These are phyloP conservation scores for Ogataea hybrid DNA, from an alignment of 1,139 yeast species.

Conservation along the genomic window DNA sequence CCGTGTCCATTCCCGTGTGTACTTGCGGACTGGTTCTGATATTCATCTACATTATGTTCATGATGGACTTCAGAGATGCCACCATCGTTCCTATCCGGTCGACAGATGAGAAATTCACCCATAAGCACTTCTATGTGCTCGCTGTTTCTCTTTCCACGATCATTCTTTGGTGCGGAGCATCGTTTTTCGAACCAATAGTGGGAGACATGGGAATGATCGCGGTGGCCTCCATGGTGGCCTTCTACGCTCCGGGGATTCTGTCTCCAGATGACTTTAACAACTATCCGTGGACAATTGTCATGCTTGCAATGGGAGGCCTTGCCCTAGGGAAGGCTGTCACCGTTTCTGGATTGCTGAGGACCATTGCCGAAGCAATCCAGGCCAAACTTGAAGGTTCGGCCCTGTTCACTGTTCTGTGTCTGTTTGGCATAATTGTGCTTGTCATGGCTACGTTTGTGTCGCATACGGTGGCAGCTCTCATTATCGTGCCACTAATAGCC, in stretches of 20 bases:
- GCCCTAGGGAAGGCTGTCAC: constrained; percentile 92
- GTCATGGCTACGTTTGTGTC: constrained; percentile 91
- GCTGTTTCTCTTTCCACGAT: constrained; percentile 69
- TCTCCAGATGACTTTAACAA: constrained; percentile 87
- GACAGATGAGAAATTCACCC: constrained; percentile 62
- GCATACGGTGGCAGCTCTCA: constrained; percentile 94
- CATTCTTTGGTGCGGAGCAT: constrained; percentile 80
- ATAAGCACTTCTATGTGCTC: constrained; percentile 70
- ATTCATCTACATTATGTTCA: constrained; percentile 68
- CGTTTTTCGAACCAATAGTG: constrained; percentile 61
- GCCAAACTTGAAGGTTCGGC: constrained; percentile 56
- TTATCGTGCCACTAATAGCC: constrained; percentile 82
- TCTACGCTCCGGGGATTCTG: constrained; percentile 85
- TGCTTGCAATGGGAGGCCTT: constrained; percentile 95
- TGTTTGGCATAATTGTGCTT: constrained; percentile 76
- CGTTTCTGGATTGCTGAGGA: constrained; percentile 78
- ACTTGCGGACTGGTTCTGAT: constrained; percentile 57
- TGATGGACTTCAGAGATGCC: constrained; percentile 60
- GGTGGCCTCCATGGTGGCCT: constrained; percentile 73
- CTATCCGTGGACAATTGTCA: constrained; percentile 90
- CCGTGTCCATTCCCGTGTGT: constrained; percentile 78
- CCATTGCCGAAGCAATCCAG: constrained; percentile 72
- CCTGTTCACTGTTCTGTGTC: constrained; percentile 63
- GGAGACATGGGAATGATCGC: constrained; percentile 94
- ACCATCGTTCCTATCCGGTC: constrained; percentile 60